These are phyloP conservation scores for Pichia pseudocactophila DNA, from an alignment of 805 yeast species.

Conservation along the genomic window DNA sequence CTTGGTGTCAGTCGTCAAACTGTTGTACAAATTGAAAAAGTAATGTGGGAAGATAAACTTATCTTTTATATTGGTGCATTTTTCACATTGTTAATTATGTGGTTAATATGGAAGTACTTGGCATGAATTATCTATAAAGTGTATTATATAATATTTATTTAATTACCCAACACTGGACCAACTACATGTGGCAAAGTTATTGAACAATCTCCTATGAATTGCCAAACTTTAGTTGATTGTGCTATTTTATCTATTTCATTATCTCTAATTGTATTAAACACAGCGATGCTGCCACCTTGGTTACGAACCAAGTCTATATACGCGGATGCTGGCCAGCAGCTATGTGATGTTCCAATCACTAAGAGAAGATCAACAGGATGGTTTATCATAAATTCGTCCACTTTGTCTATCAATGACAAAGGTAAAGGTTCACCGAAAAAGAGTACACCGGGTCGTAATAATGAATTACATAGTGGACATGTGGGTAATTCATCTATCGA, in stretches of 20 bases:
- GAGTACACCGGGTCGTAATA: constrained; percentile 81
- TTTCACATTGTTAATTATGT: constrained; percentile 56
- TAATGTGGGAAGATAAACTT: constrained; percentile 81
- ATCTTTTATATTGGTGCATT: constrained; percentile 71
- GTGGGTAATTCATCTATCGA: constrained; percentile 47
- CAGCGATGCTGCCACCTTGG: constrained; percentile 75
- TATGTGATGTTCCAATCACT: constrained; percentile 79
- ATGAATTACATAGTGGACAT: constrained; percentile 69
- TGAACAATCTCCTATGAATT: constrained; percentile 75
- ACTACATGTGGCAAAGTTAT: constrained; percentile 58
- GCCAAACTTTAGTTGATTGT: constrained; percentile 44
- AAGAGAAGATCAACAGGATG: constrained; percentile 59
- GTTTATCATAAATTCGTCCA: constrained; percentile 59
- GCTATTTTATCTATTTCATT: constrained; percentile 33
- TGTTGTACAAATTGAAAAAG: constrained; percentile 64
- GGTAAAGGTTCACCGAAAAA: constrained; percentile 94
- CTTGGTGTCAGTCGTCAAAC: constrained; percentile 84
- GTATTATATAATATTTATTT: constrained; percentile 3
- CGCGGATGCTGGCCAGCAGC: constrained; percentile 89
- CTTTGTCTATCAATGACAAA: constrained; percentile 47
- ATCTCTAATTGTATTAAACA: constrained; percentile 66
- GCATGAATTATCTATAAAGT: constrained; percentile 28
- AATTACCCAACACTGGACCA: constrained; percentile 37
- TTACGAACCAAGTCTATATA: constrained; percentile 68
- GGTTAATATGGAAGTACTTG: constrained; percentile 55